Percentiles rank a stretch among this genome's conserved stretches.
phyloP scores from a whole-genome alignment of 73 alveolate species.

The Symbiodinium pilosum region DNA sequence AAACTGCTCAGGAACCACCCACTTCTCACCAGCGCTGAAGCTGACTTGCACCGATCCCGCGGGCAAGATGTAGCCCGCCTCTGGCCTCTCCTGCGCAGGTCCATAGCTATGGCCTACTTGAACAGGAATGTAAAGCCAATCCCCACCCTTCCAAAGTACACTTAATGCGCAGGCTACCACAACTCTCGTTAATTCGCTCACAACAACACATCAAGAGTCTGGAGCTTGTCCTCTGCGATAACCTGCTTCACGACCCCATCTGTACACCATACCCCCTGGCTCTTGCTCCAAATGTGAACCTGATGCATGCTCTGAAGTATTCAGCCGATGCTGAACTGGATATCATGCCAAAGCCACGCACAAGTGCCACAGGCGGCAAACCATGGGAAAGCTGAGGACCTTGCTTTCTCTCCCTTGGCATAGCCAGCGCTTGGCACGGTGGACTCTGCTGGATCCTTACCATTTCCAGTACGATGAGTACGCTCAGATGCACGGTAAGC shows the following conservation, averaged over 20 bases:
- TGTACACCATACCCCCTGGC: neutral
- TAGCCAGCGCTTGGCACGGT: neutral
- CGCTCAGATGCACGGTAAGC: too few relatives aligned
- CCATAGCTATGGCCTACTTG: too few relatives aligned
- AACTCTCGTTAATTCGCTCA: too few relatives aligned
- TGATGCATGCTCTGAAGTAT: neutral
- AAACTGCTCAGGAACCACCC: neutral
- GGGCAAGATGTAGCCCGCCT: neutral
- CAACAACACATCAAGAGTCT: too few relatives aligned
- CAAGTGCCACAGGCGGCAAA: too few relatives aligned
- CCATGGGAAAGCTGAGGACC: too few relatives aligned
- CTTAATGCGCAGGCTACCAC: too few relatives aligned
- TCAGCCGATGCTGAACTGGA: neutral
- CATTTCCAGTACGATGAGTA: too few relatives aligned
- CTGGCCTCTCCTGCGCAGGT: neutral
- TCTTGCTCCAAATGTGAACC: constrained; percentile 7
- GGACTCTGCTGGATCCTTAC: neutral
- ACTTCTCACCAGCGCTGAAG: neutral
- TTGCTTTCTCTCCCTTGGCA: neutral
- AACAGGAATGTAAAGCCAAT: too few relatives aligned
- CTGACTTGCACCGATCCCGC: constrained; percentile 12
- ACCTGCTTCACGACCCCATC: constrained; percentile 12
- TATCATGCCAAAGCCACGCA: too few relatives aligned
- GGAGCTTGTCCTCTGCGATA: neutral
- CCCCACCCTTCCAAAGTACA: too few relatives aligned